These are phyloP conservation scores for Penicillium cataractarum DNA, from an alignment of 495 filamentous ascomycete species.

Conservation along the genomic window DNA sequence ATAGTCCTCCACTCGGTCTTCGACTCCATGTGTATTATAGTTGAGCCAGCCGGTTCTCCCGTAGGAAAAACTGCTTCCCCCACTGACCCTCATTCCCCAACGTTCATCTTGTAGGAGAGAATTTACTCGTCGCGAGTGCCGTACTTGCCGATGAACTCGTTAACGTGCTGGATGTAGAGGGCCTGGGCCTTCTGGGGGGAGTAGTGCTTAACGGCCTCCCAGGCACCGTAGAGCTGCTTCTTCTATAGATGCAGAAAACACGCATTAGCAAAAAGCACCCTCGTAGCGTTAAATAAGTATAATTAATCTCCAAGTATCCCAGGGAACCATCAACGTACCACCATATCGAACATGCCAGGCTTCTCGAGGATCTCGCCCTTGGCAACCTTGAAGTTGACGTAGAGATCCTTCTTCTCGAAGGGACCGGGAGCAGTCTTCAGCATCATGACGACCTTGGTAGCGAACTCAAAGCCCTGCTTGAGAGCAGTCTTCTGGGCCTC, in stretches of 20 bases:
- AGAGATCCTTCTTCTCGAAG: conserved; percentile 59
- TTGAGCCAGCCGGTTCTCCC: not conserved
- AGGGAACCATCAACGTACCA: conserved; percentile 41
- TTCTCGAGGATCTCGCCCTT: conserved; percentile 48
- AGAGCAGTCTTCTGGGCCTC: conserved; percentile 25
- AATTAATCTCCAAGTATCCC: not conserved
- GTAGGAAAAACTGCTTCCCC: not conserved
- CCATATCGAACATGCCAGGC: conserved; percentile 56
- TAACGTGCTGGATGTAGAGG: conserved; percentile 73
- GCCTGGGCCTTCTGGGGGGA: conserved; percentile 67
- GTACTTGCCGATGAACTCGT: conserved; percentile 68
- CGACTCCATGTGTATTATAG: not conserved
- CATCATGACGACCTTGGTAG: conserved; percentile 62
- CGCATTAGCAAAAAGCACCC: conserved; percentile 5
- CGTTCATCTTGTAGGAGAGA: not conserved
- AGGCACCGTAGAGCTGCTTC: conserved; percentile 78
- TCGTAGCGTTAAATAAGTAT: too few species aligned
- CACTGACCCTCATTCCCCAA: not conserved
- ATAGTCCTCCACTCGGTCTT: not conserved
- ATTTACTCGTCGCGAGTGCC: conserved; percentile 42
- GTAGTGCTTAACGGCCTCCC: conserved; percentile 65
- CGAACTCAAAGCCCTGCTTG: conserved; percentile 40
- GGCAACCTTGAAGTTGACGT: conserved; percentile 62
- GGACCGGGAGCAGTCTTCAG: conserved; percentile 52
- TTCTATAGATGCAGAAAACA: conserved; percentile 47